Conservation (phyloP, 1,284 basidiomycete species). For the Meira miltonrushii region DNA sequence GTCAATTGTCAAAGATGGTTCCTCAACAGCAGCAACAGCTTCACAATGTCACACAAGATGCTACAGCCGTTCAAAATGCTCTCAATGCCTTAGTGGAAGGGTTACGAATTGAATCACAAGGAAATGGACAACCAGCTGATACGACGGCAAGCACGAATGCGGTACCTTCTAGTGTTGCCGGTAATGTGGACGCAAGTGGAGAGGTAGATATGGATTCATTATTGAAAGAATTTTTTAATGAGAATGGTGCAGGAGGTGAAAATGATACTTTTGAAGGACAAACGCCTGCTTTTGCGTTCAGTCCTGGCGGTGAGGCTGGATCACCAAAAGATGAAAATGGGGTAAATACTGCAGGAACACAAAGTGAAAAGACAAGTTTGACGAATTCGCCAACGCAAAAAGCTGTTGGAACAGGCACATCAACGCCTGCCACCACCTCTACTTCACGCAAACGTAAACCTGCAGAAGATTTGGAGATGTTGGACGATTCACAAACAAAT, state of each 20-base stretch:
- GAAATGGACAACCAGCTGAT: not conserved
- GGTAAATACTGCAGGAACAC: too few species aligned
- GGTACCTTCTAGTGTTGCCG: too few species aligned
- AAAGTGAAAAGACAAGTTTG: too few species aligned
- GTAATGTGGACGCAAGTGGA: not conserved
- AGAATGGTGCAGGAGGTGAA: not conserved
- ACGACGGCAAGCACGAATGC: not conserved
- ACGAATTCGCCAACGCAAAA: too few species aligned
- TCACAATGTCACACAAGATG: conserved; percentile 56
- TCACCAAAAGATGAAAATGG: too few species aligned
- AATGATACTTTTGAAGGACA: not conserved
- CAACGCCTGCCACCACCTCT: too few species aligned
- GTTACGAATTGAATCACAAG: conserved; percentile 60
- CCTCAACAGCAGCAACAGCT: not conserved
- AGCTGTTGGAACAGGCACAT: too few species aligned
- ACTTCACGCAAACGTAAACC: too few species aligned
- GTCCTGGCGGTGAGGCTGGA: not conserved
- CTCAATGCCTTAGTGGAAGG: conserved; percentile 70
- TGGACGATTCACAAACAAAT: too few species aligned
- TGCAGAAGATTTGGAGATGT: too few species aligned
- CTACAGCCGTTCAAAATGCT: conserved; percentile 66
- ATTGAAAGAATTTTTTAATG: conserved; percentile 14
- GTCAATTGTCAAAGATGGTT: not conserved
- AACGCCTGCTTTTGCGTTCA: conserved; percentile 8
- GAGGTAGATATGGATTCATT: conserved; percentile 15